Evolutionary conservation across 1,284 basidiomycete species (phyloP).

Genomic region (Rhodotorula sp.): DNA sequence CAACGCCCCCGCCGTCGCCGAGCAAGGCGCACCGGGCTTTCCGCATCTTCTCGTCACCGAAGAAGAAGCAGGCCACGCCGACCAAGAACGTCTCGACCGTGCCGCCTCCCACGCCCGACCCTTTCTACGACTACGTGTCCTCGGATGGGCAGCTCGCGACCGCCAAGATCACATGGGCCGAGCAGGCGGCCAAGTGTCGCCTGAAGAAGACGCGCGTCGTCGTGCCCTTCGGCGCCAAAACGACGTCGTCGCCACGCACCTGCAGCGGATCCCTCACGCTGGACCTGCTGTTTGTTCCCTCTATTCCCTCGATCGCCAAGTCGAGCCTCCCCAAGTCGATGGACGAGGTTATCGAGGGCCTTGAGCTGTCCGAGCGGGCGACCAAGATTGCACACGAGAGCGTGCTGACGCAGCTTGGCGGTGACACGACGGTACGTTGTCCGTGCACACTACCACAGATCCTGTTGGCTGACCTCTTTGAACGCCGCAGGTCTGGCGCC

Average conservation of each 20-base stretch:
- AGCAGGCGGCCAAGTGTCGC: conserved; percentile 51
- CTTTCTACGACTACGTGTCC: conserved; percentile 33
- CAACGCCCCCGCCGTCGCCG: conserved; percentile 30
- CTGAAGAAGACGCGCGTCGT: conserved; percentile 22
- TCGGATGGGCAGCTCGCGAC: conserved; percentile 32
- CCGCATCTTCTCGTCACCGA: conserved; percentile 41
- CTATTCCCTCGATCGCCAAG: conserved; percentile 71
- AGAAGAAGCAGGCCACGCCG: conserved; percentile 25
- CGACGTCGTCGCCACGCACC: conserved; percentile 50
- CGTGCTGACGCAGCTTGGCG: conserved; percentile 89
- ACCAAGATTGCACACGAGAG: conserved; percentile 88
- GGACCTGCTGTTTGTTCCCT: conserved; percentile 82
- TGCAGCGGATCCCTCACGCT: conserved; percentile 72
- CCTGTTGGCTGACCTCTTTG: background rate
- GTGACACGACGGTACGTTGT: conserved; percentile 79
- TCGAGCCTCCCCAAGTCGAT: conserved; percentile 83
- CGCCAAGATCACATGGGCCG: conserved; percentile 47
- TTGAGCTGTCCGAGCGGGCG: conserved; percentile 86
- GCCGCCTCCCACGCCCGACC: conserved; percentile 32
- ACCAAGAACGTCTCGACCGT: conserved; percentile 1
- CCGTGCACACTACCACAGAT: background rate
- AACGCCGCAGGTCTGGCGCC: conserved; percentile 71
- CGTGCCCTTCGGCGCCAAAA: conserved; percentile 26
- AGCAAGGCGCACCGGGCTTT: conserved; percentile 34
- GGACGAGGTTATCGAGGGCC: conserved; percentile 86